phyloP scores from a whole-genome alignment of 1,284 basidiomycete species.

The Sanghuangporus sanghuang region DNA sequence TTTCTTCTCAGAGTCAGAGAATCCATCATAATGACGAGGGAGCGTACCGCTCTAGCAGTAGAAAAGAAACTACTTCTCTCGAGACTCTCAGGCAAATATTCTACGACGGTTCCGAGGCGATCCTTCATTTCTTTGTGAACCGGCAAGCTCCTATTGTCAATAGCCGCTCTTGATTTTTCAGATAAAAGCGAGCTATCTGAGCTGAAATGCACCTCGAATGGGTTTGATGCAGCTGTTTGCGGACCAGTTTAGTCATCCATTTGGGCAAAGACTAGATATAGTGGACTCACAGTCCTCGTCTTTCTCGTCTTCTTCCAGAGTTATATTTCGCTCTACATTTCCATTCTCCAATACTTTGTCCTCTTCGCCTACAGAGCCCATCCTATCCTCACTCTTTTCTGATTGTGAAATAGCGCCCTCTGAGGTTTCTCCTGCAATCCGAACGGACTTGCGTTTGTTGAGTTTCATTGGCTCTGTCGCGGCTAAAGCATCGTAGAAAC shows the following conservation, averaged over 20 bases:
- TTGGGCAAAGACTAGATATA: constrained; percentile 20
- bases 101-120: constrained; percentile 49
- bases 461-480: constrained; percentile 47
- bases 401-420: constrained; percentile 17
- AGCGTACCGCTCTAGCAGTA: constrained; percentile 27
- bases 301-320: constrained; percentile 20
- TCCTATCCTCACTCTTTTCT: constrained; percentile 18
- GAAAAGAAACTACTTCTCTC: constrained; percentile 25
- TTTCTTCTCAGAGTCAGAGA: constrained; percentile 6
- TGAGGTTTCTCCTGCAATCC: constrained; percentile 24
- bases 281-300: constrained; percentile 13
- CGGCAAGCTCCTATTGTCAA: constrained; percentile 49
- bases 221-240: constrained; percentile 29
- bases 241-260: constrained; percentile 24
- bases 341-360: not conserved
- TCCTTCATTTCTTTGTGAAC: constrained; percentile 36
- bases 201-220: constrained; percentile 68
- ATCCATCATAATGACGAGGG: not conserved
- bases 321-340: constrained; percentile 1
- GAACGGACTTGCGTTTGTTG: constrained; percentile 52
- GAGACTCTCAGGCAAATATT: constrained; percentile 42
- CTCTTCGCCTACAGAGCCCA: not conserved
- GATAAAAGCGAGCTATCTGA: constrained; percentile 42
- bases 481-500: constrained; percentile 32
- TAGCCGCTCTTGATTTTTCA: constrained; percentile 39